A percentile compares a stretch with the other conserved stretches of the same genome.
These are phyloP conservation scores for Ramularia endophylla DNA, from an alignment of 2,329 filamentous ascomycete genomes.

Conservation along the genomic window DNA sequence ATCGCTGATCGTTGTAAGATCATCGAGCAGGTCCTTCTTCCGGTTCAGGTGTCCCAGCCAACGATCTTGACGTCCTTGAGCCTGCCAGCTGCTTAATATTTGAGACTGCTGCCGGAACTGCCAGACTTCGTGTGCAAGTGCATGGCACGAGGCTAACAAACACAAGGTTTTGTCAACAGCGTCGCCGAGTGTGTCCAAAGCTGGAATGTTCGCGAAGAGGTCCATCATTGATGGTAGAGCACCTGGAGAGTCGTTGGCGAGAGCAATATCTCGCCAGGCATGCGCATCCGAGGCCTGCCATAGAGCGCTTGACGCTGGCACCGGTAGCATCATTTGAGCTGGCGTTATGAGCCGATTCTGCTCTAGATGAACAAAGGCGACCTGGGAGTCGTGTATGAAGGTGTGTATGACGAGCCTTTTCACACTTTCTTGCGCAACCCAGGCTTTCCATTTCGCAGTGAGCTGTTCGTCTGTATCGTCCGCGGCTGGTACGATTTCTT, in stretches of 20 bases:
- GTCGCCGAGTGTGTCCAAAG: constrained; percentile 35
- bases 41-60: constrained; percentile 20
- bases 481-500: constrained; percentile 39
- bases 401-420: constrained; percentile 61
- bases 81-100: constrained; percentile 23
- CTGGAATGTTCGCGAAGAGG: constrained; percentile 15
- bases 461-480: constrained; percentile 52
- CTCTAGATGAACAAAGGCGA: constrained; percentile 56
- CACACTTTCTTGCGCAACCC: constrained; percentile 58
- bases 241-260: constrained; percentile 33
- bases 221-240: constrained; percentile 47
- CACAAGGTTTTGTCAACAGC: constrained; percentile 49
- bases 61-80: constrained; percentile 17
- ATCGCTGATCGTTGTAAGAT: constrained; percentile 15
- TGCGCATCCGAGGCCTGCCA: constrained; percentile 59
- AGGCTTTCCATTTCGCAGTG: constrained; percentile 58
- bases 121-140: constrained; percentile 46
- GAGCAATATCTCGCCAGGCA: constrained; percentile 57
- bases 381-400: constrained; percentile 59
- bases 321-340: constrained; percentile 57
- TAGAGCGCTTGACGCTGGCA: constrained; percentile 55
- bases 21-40: constrained; percentile 19
- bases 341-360: constrained; percentile 60
- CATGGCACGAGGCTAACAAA: constrained; percentile 57
- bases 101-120: constrained; percentile 51